These are phyloP conservation scores for Calonectria montana DNA, from an alignment of 2,329 filamentous ascomycete genomes.

Conservation along the genomic window DNA sequence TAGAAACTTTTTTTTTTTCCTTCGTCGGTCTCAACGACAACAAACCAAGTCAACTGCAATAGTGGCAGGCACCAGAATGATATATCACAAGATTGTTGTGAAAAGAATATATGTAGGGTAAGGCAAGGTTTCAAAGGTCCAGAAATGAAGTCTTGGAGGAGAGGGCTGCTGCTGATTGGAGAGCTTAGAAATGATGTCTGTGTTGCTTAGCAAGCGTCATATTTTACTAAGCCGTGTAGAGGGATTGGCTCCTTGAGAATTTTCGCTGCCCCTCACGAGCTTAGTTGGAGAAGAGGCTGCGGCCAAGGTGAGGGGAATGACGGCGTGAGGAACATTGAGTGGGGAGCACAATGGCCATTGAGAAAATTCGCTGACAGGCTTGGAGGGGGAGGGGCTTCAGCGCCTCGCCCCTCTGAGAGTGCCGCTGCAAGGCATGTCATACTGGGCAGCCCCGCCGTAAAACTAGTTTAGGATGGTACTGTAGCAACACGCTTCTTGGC, in stretches of 20 bases:
- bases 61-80: neutral
- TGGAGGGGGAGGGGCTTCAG: neutral
- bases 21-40: neutral
- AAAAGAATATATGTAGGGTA: neutral
- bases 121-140: neutral
- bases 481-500: neutral
- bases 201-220: conserved; percentile 43
- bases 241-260: conserved; percentile 32
- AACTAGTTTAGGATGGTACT: neutral
- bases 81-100: neutral
- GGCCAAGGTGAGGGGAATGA: conserved; percentile 17
- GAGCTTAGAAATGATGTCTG: conserved; percentile 20
- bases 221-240: conserved; percentile 39
- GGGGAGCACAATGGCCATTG: neutral
- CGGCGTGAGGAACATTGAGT: neutral
- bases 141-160: neutral
- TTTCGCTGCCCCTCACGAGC: conserved; percentile 10
- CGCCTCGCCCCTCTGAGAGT: neutral
- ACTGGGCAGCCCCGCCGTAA: neutral
- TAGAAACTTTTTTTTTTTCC: neutral
- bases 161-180: neutral
- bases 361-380: neutral
- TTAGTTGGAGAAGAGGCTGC: conserved; percentile 10
- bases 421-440: neutral
- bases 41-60: neutral